A percentile compares a stretch with the other conserved stretches of the same genome.
Conservation (phyloP, 805 yeast species). For the Hanseniaspora lindneri region DNA sequence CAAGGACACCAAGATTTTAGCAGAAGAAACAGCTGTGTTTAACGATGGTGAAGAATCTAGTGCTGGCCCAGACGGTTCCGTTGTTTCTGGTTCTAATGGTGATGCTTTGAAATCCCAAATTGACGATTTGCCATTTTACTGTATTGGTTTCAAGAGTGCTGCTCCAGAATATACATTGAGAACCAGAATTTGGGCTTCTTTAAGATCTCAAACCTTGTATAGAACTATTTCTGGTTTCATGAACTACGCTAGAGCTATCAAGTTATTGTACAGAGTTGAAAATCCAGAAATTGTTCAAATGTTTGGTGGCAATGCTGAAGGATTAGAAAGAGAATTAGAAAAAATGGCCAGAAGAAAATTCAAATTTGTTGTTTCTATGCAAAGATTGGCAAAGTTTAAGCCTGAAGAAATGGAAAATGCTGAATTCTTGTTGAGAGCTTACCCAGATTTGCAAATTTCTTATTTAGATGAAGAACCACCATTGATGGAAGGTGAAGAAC, state of each 20-base stretch:
- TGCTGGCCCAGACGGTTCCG: constrained; percentile 13
- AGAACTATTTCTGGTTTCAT: constrained; percentile 96
- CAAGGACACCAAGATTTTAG: constrained; percentile 86
- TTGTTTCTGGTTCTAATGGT: constrained; percentile 37
- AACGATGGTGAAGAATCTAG: constrained; percentile 21
- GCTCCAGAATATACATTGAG: constrained; percentile 93
- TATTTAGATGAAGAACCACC: constrained; percentile 90
- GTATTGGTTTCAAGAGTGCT: constrained; percentile 94
- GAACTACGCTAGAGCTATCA: constrained; percentile 96
- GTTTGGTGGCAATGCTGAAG: constrained; percentile 98
- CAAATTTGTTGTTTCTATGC: constrained; percentile 75
- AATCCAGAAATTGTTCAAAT: constrained; percentile 91
- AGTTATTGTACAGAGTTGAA: constrained; percentile 84
- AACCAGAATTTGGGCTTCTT: constrained; percentile 97
- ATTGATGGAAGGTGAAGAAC: constrained; percentile 54
- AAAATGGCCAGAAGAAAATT: constrained; percentile 78
- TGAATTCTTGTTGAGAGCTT: constrained; percentile 68
- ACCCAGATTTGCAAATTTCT: constrained; percentile 80
- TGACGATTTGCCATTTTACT: constrained; percentile 86
- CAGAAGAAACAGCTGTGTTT: constrained; percentile 82
- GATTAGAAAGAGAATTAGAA: constrained; percentile 87
- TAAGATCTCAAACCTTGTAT: constrained; percentile 91
- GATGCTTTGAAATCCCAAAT: constrained; percentile 68
- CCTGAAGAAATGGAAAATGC: constrained; percentile 69
- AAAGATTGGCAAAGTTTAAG: constrained; percentile 59